Base-by-base conservation (phyloP, 495 filamentous ascomycete genomes). In the Daldinia grandis region DNA sequence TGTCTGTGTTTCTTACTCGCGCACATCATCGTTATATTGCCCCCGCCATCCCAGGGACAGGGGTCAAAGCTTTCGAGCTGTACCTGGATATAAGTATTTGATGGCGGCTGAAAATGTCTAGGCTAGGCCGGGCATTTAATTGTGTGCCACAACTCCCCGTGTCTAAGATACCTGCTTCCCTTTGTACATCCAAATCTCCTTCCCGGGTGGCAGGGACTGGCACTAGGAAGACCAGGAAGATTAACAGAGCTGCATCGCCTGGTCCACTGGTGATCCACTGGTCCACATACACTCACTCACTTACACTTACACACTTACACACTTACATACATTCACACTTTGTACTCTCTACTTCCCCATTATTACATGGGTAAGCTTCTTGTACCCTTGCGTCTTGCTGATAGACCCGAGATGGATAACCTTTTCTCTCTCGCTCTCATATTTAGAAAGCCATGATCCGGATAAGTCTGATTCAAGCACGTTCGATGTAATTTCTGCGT, bases 1-100 rank as follows among this genome's bases (percentile, higher is more conserved):
- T 68, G 55, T 68, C 60, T 68, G 35, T 72, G 69, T 72, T 67
- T 72, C 64, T 47, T 65, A 3, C 56, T 47, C 54, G 17, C 19
- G 49, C 64, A 72, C 69, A 72, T 72, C 55, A 62, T 72, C 64
- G 69, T 72, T 72, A 68, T 72, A 68, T 68, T 72, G 69, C 64
- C 64, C 53, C 69, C 60, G 60, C 61, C 60, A 61, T 62, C 55
- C 9, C 60, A 58, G 25, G 49, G 64, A 44, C 55, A 60, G 56
- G 60, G 64, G 38, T 27, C 33, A 49, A 35, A 62, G 54, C 59
- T 33, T 40, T 21, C 50, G 37, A 38, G 49, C 55, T 38, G 69
- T 72, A 65, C 69, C 64, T 72, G 69, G 69, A 42, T 60, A 55
- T 47, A 53, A 64, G 61, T 68, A 65, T 68, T 62, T 65, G 49